Conservation (phyloP, 1,139 yeast genomes). For the Yamadazyma dendronema region DNA sequence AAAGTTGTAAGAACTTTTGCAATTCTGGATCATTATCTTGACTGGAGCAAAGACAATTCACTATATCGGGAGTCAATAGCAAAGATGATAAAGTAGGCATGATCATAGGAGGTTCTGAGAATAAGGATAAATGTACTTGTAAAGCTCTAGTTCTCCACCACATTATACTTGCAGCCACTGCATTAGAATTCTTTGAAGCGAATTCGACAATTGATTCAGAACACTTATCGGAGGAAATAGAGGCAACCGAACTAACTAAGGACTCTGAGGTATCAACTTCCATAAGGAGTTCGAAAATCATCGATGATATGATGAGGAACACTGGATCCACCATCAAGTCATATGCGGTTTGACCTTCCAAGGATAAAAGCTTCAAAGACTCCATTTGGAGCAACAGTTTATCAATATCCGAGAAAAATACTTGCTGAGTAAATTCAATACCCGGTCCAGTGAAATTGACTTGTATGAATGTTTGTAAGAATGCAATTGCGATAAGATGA, state of each 20-base stretch:
- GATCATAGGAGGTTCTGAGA: conserved; percentile 56
- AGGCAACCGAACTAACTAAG: conserved; percentile 22
- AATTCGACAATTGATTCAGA: conserved; percentile 9
- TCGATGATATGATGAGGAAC: conserved; percentile 45
- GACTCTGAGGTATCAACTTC: conserved; percentile 29
- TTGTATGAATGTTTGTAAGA: conserved; percentile 70
- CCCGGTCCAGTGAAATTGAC: conserved; percentile 85
- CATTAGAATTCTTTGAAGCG: conserved; percentile 12
- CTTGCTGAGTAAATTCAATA: conserved; percentile 34
- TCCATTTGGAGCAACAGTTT: conserved; percentile 28
- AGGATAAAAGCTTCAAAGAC: conserved; percentile 37
- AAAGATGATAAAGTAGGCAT: conserved; percentile 41
- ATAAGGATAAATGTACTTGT: conserved; percentile 58
- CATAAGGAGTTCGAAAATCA: conserved; percentile 51
- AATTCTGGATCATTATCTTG: conserved; percentile 22
- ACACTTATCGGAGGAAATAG: conserved; percentile 21
- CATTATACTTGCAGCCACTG: conserved; percentile 45
- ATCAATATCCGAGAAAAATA: conserved; percentile 33
- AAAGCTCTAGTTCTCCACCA: conserved; percentile 79
- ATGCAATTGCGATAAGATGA: conserved; percentile 50
- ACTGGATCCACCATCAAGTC: conserved; percentile 58
- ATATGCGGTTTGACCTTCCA: conserved; percentile 66
- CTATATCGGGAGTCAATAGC: conserved; percentile 33
- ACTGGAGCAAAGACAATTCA: conserved; percentile 29
- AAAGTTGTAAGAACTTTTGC: conserved; percentile 38